phyloP scores from a whole-genome alignment of 345 rosid species.

The Aegle marmelos region DNA sequence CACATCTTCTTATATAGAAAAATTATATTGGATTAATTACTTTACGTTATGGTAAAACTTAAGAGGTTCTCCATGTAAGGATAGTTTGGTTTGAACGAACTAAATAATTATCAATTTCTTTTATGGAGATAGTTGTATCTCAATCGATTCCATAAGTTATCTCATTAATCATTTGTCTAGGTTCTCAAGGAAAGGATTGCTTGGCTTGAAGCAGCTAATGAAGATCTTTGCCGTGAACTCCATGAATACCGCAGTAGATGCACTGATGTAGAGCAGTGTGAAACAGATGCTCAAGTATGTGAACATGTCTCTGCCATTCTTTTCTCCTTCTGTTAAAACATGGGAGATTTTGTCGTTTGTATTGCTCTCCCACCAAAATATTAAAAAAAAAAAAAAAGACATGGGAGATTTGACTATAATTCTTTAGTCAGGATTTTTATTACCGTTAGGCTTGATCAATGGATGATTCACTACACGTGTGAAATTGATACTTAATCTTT shows the following conservation, averaged over 20 bases:
- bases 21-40: conserved; percentile 7
- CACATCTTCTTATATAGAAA: not conserved
- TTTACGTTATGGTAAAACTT: not conserved
- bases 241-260: conserved; percentile 76
- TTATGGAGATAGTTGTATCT: not conserved
- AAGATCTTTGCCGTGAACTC: conserved; percentile 90
- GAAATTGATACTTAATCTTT: conserved; percentile 16
- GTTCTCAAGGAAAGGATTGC: conserved; percentile 88
- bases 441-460: not conserved
- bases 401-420: not conserved
- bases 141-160: not conserved
- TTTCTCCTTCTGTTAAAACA: not conserved
- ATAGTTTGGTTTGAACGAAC: not conserved
- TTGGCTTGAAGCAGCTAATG: conserved; percentile 93
- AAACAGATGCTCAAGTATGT: conserved; percentile 77
- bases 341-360: not conserved
- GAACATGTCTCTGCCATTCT: conserved; percentile 8
- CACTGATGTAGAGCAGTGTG: conserved; percentile 49
- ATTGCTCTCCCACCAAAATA: no score
- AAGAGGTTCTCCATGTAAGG: not conserved
- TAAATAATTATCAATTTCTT: not conserved
- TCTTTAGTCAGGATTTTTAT: not conserved
- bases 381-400: not conserved
- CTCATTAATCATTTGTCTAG: conserved; percentile 30
- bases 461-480: not conserved